Conservation (phyloP, 805 yeast genomes). For the Danielia reshetovae region DNA sequence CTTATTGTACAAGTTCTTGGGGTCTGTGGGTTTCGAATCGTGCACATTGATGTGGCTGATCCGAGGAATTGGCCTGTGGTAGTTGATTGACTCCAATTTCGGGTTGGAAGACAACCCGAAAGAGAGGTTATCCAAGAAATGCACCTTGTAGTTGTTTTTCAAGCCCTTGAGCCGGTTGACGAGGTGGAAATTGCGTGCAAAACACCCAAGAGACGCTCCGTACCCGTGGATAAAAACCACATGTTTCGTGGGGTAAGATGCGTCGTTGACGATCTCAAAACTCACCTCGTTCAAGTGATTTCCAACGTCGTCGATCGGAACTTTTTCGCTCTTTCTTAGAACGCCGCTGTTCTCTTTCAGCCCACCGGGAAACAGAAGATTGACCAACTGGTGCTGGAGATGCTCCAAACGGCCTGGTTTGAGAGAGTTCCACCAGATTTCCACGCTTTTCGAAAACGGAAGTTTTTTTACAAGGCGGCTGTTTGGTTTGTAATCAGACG, state of each 20-base stretch:
- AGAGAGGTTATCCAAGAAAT: constrained; percentile 46
- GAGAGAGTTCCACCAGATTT: constrained; percentile 22
- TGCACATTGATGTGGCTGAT: constrained; percentile 22
- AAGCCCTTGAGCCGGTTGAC: constrained; percentile 27
- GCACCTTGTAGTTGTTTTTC: constrained; percentile 40
- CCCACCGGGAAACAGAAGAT: constrained; percentile 27
- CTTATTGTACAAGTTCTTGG: constrained; percentile 30
- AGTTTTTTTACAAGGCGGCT: constrained; percentile 6
- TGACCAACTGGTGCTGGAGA: constrained; percentile 33
- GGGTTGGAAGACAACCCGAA: constrained; percentile 55
- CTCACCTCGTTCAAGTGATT: constrained; percentile 34
- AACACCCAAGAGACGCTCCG: constrained; percentile 55
- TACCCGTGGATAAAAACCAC: constrained; percentile 55
- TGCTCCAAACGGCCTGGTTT: constrained; percentile 21
- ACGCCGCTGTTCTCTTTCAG: constrained; percentile 21
- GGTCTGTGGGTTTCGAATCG: constrained; percentile 25
- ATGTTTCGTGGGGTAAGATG: constrained; percentile 26
- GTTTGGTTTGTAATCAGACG: constrained; percentile 9
- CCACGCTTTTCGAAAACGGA: constrained; percentile 8
- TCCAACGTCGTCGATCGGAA: constrained; percentile 21
- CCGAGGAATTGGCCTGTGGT: constrained; percentile 17
- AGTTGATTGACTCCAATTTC: constrained; percentile 9
- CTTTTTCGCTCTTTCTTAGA: constrained; percentile 13
- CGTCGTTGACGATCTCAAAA: constrained; percentile 26
- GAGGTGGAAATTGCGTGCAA: constrained; percentile 49